Evolutionary conservation across 2,329 filamentous ascomycete genomes (phyloP).

Genomic region (Colletotrichum eremochloae): DNA sequence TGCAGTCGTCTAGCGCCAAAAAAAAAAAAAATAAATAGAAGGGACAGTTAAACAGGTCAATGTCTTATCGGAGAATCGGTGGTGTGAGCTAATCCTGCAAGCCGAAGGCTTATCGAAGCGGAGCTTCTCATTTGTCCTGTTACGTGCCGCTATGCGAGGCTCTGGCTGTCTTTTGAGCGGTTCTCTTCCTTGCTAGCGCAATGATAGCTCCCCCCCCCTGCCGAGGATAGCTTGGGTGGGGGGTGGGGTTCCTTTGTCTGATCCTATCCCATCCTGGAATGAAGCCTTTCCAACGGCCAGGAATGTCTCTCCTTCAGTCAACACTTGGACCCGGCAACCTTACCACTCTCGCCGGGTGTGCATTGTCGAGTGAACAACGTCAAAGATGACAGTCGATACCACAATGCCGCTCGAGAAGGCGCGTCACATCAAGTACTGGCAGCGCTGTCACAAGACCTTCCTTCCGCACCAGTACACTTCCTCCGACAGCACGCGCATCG

Average conservation of each 20-base stretch:
- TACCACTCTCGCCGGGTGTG: neutral
- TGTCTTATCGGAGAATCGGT: slow-evolving; percentile 36
- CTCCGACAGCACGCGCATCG: slow-evolving; percentile 92
- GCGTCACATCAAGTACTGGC: slow-evolving; percentile 91
- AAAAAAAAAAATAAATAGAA: slow-evolving; percentile 20
- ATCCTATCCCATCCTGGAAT: slow-evolving; percentile 5
- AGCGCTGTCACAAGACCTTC: slow-evolving; percentile 84
- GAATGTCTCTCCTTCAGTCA: neutral
- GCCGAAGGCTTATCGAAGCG: slow-evolving; percentile 30
- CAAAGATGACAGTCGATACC: slow-evolving; percentile 43
- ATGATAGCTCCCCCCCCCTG: neutral
- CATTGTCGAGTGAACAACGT: neutral
- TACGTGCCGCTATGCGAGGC: neutral
- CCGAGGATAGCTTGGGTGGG: slow-evolving; percentile 21
- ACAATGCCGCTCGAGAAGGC: slow-evolving; percentile 65
- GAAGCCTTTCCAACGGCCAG: slow-evolving; percentile 4
- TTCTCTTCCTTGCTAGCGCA: slow-evolving; percentile 27
- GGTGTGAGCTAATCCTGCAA: slow-evolving; percentile 18
- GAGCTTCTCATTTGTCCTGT: slow-evolving; percentile 32
- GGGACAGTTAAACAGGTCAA: neutral
- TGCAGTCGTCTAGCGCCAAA: slow-evolving; percentile 17
- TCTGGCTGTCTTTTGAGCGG: slow-evolving; percentile 17
- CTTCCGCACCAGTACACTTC: slow-evolving; percentile 87
- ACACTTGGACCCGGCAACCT: neutral
- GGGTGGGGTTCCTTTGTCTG: slow-evolving; percentile 15